Conservation (phyloP, 176 grass and related monocot species). For the Phyllostachys edulis region DNA sequence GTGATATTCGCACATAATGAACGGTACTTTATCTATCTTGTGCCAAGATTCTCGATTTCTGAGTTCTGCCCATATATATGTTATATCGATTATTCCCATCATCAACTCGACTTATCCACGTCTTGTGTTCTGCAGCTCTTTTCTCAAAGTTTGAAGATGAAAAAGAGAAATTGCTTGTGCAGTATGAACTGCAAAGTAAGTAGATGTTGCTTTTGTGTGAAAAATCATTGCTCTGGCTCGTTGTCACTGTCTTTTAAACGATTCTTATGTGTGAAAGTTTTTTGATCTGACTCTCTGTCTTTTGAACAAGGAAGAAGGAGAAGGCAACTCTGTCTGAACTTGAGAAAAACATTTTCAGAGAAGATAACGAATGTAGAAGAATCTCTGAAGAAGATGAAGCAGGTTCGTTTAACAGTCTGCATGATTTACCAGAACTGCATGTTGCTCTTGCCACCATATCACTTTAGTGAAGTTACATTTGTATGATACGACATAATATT, state of each 20-base stretch:
- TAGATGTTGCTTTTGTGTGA: not conserved
- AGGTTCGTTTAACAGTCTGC: slow-evolving; percentile 38
- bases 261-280: not conserved
- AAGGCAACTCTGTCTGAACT: slow-evolving; percentile 70
- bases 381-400: slow-evolving; percentile 83
- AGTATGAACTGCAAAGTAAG: slow-evolving; percentile 86
- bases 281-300: not conserved
- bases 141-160: slow-evolving; percentile 92
- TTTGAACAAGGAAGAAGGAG: slow-evolving; percentile 78
- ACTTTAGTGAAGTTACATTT: not conserved
- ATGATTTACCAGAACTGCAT: not conserved
- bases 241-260: not conserved
- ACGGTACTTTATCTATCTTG: not conserved
- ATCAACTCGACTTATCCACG: not conserved
- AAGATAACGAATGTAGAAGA: slow-evolving; percentile 78
- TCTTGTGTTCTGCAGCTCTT: slow-evolving; percentile 49
- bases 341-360: slow-evolving; percentile 61
- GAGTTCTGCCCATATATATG: not conserved
- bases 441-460: not conserved
- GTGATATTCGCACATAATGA: not conserved
- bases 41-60: not conserved
- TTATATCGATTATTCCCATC: not conserved
- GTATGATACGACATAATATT: not conserved
- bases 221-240: not conserved
- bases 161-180: slow-evolving; percentile 72